Evolutionary conservation across 805 yeast genomes (phyloP), one percentile per base, ranked within the genome.

Genomic region (Ogataea methanolica): DNA sequence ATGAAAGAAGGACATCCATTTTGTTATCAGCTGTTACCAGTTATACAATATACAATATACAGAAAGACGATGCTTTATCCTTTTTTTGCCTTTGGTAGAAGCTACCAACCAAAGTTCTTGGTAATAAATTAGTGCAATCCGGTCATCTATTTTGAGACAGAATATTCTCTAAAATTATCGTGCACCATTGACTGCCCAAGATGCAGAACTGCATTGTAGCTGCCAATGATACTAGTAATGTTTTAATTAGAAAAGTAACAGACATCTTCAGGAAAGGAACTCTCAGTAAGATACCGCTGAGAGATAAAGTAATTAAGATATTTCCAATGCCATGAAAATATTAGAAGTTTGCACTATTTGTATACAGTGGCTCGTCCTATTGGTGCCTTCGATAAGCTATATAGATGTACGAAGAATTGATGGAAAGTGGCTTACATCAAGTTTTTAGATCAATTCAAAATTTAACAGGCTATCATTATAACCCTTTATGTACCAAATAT

Each of bases 361-460:
- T 99, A 94, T 69, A 87, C 94, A 43, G 89, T 90, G 36, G 88
- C 91, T 22, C 77, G 82, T 55, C 69, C 76, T 2, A 69, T 74
- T 16, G 83, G 83, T 4, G 79, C 80, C 45, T 92, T 92, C 72
- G 90, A 91, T 67, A 99, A 95, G 60, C 76, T 94, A 12, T 94
- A 94, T 57, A n/a, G n/a, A 73, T 94, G 7, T 94, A 94, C 61
- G 99, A 94, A 67, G 99, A 92, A 68, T 73, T 92, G 58, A 94
- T 94, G 98, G 98, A 92, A 66, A 92, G 98, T 68, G 99, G 94
- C 67, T 85, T 94, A 89, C 97, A 92, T 68, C 98, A 92, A 67
- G 92, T 94, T 60, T 91, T 94, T 53, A 78, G 96, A 56, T 87
- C 96, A 11, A 92, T 90, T 19, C 98, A 94, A 66, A 87, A 96